phyloP scores from a whole-genome alignment of 78 protist species.

The Emiliania huxleyi region DNA sequence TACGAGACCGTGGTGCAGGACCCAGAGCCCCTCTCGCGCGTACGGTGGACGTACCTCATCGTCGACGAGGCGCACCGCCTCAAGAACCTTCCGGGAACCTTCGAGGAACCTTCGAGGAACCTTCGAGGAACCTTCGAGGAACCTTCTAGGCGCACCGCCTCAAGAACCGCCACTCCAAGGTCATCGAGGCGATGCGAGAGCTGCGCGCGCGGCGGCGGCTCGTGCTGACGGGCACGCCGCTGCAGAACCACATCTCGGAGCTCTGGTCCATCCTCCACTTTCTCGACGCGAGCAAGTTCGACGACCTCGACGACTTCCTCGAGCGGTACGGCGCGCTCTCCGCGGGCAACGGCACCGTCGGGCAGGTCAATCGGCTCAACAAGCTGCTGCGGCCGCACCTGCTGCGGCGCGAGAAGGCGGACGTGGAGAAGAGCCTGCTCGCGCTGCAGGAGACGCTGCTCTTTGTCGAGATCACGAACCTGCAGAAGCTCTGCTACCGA shows the following conservation, averaged over 20 bases:
- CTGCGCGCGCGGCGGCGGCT: background rate
- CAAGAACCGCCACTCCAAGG: conserved; percentile 49
- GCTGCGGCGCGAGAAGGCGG: conserved; percentile 81
- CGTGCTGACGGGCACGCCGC: conserved; percentile 41
- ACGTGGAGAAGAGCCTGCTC: conserved; percentile 66
- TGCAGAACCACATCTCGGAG: conserved; percentile 43
- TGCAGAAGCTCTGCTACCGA: conserved; percentile 90
- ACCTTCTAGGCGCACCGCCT: conserved; percentile 90
- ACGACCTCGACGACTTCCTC: background rate
- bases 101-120: too few relatives aligned
- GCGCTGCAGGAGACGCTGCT: conserved; percentile 78
- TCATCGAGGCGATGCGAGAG: conserved; percentile 45
- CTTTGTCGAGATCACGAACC: conserved; percentile 80
- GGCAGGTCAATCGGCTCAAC: conserved; percentile 66
- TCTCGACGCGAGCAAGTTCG: conserved; percentile 72
- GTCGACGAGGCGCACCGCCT: conserved; percentile 91
- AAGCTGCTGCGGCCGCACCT: conserved; percentile 76
- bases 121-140: too few relatives aligned
- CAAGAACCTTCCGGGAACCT: too few relatives aligned
- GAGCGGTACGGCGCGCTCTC: background rate
- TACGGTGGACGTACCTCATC: conserved; percentile 63
- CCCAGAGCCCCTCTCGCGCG: conserved; percentile 27
- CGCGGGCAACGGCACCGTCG: background rate
- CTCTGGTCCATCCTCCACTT: conserved; percentile 88
- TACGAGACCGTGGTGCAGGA: conserved; percentile 71